Conservation (phyloP, 2,329 filamentous ascomycete species). For the Cladorrhinum sp. region DNA sequence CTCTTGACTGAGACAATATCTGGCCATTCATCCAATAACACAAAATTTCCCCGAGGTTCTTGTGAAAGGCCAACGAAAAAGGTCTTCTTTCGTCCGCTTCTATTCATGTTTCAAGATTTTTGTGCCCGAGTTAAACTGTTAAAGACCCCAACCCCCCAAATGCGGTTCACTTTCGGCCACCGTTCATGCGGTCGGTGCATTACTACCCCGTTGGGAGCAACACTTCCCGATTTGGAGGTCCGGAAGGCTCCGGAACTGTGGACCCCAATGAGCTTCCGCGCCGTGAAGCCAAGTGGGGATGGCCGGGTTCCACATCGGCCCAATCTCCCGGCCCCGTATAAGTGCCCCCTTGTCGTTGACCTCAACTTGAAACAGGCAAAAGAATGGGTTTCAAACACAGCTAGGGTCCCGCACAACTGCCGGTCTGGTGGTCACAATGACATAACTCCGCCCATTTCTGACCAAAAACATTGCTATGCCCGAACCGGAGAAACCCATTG, state of each 20-base stretch:
- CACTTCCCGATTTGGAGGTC: not conserved
- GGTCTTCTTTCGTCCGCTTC: not conserved
- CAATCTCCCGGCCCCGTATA: not conserved
- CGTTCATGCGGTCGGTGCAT: not conserved
- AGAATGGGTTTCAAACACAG: constrained; percentile 12
- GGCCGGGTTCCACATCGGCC: constrained; percentile 6
- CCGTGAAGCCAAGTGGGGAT: constrained; percentile 10
- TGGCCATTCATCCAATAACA: no score
- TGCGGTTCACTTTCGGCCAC: not conserved
- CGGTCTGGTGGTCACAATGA: not conserved
- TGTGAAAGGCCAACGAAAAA: not conserved
- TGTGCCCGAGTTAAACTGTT: not conserved
- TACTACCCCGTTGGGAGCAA: not conserved
- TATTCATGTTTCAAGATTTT: not conserved
- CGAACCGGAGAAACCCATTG: constrained; percentile 1
- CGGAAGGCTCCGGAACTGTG: constrained; percentile 1
- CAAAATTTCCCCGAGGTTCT: not conserved
- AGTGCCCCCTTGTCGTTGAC: constrained; percentile 2
- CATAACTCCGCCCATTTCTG: not conserved
- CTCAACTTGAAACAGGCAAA: constrained; percentile 15
- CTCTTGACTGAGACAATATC: not conserved
- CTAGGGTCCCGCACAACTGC: not conserved
- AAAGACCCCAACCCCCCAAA: not conserved
- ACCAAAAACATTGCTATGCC: not conserved
- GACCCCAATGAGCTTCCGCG: constrained; percentile 8